phyloP scores from a whole-genome alignment of 257 asterid genomes.

The Solanum raphanifolium region DNA sequence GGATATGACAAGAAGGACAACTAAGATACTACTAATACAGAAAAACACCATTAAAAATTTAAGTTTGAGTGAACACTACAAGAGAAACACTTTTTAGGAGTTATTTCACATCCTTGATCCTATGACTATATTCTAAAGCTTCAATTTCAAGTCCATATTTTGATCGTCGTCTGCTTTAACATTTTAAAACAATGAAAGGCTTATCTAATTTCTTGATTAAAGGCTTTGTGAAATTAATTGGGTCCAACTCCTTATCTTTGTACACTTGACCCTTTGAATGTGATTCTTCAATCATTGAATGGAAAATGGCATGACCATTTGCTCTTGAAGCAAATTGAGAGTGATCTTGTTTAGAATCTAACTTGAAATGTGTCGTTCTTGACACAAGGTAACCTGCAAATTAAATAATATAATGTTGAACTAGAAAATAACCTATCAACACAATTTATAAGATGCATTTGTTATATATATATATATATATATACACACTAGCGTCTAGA shows the following conservation, averaged over 20 bases:
- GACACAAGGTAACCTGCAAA: not conserved
- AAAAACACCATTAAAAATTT: not conserved
- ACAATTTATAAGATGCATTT: not conserved
- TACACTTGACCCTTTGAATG: not conserved
- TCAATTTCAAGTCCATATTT: not conserved
- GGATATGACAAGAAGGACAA: not conserved
- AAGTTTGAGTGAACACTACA: not conserved
- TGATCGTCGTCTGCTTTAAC: not conserved
- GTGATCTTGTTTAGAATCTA: not conserved
- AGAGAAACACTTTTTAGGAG: not conserved
- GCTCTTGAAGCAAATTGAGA: not conserved
- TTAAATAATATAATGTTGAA: not conserved
- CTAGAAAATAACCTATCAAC: not conserved
- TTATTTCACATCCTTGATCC: not conserved
- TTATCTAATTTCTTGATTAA: not conserved
- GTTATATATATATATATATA: too few relatives aligned
- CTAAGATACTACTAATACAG: not conserved
- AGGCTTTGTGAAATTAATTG: not conserved
- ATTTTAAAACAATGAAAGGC: not conserved
- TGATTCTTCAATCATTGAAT: not conserved
- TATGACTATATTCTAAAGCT: not conserved
- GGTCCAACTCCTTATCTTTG: too few relatives aligned
- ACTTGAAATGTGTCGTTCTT: not conserved
- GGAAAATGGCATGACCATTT: not conserved
- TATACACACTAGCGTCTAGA: not conserved